These are phyloP conservation scores for Capronia coronata DNA, from an alignment of 2,329 filamentous ascomycete genomes.

Conservation along the genomic window DNA sequence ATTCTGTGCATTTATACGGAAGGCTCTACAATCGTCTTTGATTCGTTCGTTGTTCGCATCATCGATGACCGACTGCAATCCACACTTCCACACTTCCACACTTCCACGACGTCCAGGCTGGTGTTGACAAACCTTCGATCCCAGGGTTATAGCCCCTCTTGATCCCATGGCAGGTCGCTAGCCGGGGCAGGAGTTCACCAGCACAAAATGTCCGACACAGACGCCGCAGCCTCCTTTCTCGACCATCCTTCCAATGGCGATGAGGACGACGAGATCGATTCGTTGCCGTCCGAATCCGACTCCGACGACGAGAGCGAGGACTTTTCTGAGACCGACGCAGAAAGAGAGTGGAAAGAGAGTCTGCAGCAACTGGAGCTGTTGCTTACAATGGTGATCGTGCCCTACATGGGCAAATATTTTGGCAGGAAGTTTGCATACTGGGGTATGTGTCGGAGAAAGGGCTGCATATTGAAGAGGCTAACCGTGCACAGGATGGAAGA, in stretches of 20 bases:
- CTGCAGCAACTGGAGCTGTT: conserved; percentile 89
- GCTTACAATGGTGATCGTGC: conserved; percentile 88
- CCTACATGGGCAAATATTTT: conserved; percentile 90
- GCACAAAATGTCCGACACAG: conserved; percentile 19
- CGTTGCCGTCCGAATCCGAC: conserved; percentile 42
- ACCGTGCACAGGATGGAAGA: conserved; percentile 65
- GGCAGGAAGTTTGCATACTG: conserved; percentile 93
- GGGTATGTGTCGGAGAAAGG: conserved; percentile 52
- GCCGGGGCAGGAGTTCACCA: neutral
- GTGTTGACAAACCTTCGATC: neutral
- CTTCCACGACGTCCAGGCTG: neutral
- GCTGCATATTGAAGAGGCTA: neutral
- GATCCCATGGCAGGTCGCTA: conserved; percentile 1
- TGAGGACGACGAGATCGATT: conserved; percentile 39
- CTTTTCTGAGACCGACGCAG: conserved; percentile 69
- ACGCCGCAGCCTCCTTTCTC: conserved; percentile 31
- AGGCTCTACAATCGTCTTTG: neutral
- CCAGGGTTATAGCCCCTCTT: conserved; percentile 1
- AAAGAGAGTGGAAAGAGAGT: conserved; percentile 90
- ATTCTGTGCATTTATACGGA: neutral
- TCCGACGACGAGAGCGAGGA: conserved; percentile 50
- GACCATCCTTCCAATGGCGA: conserved; percentile 27
- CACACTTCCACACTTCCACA: neutral
- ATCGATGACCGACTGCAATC: neutral
- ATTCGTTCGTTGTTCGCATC: conserved; percentile 2